Percentiles rank a stretch among this genome's conserved stretches.
phyloP scores from a whole-genome alignment of 2,329 filamentous ascomycete genomes.

The Calonectria montana region DNA sequence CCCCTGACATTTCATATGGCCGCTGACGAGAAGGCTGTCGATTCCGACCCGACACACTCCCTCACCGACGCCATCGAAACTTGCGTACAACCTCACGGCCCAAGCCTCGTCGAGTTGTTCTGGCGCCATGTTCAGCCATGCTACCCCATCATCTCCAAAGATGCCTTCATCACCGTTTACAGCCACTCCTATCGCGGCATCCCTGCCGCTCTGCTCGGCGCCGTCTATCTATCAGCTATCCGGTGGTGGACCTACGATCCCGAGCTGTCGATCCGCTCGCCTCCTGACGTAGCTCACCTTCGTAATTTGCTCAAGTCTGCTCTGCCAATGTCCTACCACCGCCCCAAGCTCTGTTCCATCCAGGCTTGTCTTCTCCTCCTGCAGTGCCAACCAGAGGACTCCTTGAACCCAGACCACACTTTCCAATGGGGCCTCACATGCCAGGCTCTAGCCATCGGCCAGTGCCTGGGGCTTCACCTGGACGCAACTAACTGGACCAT shows the following conservation, averaged over 20 bases:
- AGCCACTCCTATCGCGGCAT: constrained; percentile 62
- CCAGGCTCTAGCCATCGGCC: constrained; percentile 60
- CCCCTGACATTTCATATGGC: constrained; percentile 49
- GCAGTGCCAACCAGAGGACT: constrained; percentile 46
- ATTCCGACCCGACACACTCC: constrained; percentile 38
- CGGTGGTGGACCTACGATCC: constrained; percentile 64
- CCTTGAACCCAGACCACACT: constrained; percentile 49
- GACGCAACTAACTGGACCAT: constrained; percentile 68
- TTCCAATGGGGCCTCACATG: constrained; percentile 53
- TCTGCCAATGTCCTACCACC: constrained; percentile 44
- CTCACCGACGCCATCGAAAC: constrained; percentile 62
- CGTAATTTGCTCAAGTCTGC: constrained; percentile 39
- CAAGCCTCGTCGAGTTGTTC: constrained; percentile 70
- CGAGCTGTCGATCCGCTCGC: constrained; percentile 43
- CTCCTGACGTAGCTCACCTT: constrained; percentile 40
- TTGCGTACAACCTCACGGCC: constrained; percentile 68
- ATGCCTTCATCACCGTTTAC: constrained; percentile 65
- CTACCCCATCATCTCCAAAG: constrained; percentile 65
- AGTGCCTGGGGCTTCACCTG: constrained; percentile 65
- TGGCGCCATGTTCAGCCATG: constrained; percentile 67
- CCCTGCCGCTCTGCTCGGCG: constrained; percentile 63
- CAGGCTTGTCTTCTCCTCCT: constrained; percentile 44
- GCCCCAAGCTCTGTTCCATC: constrained; percentile 45
- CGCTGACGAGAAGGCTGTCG: constrained; percentile 45
- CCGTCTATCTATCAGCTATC: constrained; percentile 66